These are phyloP conservation scores for Paulownia fortunei DNA, from an alignment of 257 asterid genomes.

Conservation along the genomic window DNA sequence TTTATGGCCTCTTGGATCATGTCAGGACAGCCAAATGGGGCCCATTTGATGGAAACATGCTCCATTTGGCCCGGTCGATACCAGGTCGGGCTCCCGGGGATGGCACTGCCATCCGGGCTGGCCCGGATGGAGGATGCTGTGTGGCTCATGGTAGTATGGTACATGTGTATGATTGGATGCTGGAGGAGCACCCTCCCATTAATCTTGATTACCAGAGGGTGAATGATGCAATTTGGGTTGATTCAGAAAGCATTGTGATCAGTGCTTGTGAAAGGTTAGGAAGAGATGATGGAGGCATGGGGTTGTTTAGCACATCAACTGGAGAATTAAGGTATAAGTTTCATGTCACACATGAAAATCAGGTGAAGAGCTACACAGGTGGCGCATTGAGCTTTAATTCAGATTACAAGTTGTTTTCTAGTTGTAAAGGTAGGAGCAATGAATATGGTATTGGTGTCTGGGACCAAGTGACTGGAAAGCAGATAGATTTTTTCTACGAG, in stretches of 20 bases:
- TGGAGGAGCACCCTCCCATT: constrained; percentile 80
- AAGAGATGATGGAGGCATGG: constrained; percentile 87
- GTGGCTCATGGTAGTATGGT: constrained; percentile 96
- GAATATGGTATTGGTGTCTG: constrained; percentile 94
- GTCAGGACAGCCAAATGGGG: constrained; percentile 89
- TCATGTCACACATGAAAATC: constrained; percentile 71
- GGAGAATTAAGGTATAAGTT: constrained; percentile 78
- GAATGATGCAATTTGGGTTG: constrained; percentile 81
- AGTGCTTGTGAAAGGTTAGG: constrained; percentile 88
- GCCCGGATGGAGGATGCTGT: constrained; percentile 92
- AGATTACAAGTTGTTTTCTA: constrained; percentile 79
- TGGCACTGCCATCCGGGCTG: constrained; percentile 90
- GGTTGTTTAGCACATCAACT: constrained; percentile 61
- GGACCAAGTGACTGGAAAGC: constrained; percentile 87
- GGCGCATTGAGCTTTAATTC: constrained; percentile 76
- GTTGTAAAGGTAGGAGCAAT: constrained; percentile 89
- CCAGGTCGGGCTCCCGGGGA: constrained; percentile 86
- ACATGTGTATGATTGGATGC: constrained; percentile 93
- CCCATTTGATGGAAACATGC: constrained; percentile 79
- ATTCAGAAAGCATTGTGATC: constrained; percentile 65
- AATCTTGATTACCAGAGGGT: constrained; percentile 91
- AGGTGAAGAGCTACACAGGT: constrained; percentile 72
- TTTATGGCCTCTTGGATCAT: constrained; percentile 76
- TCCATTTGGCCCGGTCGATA: constrained; percentile 51
- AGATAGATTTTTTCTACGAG: constrained; percentile 86